These are phyloP conservation scores for Pseudogymnoascus destructans DNA, from an alignment of 2,329 filamentous ascomycete genomes.

Conservation along the genomic window DNA sequence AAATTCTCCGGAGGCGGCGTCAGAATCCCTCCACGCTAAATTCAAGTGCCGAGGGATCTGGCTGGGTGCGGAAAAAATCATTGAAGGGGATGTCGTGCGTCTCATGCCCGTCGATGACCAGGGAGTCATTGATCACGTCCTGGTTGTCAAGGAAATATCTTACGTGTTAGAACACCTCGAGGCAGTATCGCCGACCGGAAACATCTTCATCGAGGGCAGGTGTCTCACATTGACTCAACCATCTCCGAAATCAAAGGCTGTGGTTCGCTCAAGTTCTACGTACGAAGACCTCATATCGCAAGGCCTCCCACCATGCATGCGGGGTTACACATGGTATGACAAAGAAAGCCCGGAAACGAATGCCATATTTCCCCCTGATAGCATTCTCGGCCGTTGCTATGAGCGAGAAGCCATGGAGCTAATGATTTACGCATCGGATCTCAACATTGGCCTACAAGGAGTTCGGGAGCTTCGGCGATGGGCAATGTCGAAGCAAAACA, in stretches of 20 bases:
- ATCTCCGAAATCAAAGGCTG: constrained; percentile 1
- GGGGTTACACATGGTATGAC: constrained; percentile 7
- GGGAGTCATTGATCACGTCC: not conserved
- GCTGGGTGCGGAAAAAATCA: constrained; percentile 6
- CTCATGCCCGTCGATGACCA: not conserved
- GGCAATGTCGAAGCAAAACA: not conserved
- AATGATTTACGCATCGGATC: not conserved
- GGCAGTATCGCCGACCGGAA: not conserved
- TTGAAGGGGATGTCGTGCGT: constrained; percentile 7
- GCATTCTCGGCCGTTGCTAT: constrained; percentile 4
- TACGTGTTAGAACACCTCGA: constrained; percentile 3
- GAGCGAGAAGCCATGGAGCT: not conserved
- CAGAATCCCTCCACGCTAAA: not conserved
- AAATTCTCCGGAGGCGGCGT: not conserved
- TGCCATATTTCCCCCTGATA: not conserved
- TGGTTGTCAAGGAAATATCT: not conserved
- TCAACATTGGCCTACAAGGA: not conserved
- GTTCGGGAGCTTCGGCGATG: not conserved
- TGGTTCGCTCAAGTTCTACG: not conserved
- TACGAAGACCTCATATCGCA: not conserved
- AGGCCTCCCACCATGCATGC: not conserved
- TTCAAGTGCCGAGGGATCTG: constrained; percentile 3
- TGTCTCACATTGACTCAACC: not conserved
- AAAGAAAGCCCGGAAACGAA: not conserved
- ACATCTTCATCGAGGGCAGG: not conserved